Evolutionary conservation across 257 asterid genomes (phyloP).

Genomic region (Leonotis leonurus): DNA sequence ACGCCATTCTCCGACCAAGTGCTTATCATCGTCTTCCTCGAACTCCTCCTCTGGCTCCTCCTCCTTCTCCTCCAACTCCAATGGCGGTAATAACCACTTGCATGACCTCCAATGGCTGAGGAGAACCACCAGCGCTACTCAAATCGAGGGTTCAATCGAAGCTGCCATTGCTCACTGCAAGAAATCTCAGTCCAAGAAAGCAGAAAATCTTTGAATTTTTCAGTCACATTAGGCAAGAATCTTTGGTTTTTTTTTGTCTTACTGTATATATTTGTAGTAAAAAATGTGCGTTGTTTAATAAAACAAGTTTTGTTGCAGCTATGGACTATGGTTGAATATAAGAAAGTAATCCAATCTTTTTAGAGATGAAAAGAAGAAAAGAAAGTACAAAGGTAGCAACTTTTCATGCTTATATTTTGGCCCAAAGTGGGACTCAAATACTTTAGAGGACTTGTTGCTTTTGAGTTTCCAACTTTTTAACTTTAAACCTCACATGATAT

Average conservation of each 20-base stretch:
- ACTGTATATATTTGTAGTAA: slow-evolving; percentile 1
- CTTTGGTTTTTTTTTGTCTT: not conserved
- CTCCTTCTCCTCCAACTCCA: slow-evolving; percentile 44
- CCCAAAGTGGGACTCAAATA: too few species aligned
- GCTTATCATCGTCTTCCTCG: slow-evolving; percentile 47
- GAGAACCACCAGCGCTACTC: slow-evolving; percentile 63
- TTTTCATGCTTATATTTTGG: too few species aligned
- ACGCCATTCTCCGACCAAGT: slow-evolving; percentile 49
- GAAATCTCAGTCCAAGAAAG: slow-evolving; percentile 51
- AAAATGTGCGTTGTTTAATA: not conserved
- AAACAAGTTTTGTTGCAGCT: not conserved
- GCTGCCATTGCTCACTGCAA: slow-evolving; percentile 94
- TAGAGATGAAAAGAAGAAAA: slow-evolving; percentile 12
- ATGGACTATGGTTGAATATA: not conserved
- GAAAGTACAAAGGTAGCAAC: too few species aligned
- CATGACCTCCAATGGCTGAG: slow-evolving; percentile 37
- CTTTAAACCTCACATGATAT: too few species aligned
- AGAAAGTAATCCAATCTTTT: slow-evolving; percentile 12
- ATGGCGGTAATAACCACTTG: slow-evolving; percentile 28
- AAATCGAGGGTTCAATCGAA: slow-evolving; percentile 62
- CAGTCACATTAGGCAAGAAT: not conserved
- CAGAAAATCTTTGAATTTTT: not conserved
- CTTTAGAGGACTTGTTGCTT: too few species aligned
- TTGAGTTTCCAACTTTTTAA: too few species aligned
- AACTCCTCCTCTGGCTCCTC: slow-evolving; percentile 43